These are phyloP conservation scores for Oryza brachyantha DNA, from an alignment of 176 grass and related monocot species.

Conservation along the genomic window DNA sequence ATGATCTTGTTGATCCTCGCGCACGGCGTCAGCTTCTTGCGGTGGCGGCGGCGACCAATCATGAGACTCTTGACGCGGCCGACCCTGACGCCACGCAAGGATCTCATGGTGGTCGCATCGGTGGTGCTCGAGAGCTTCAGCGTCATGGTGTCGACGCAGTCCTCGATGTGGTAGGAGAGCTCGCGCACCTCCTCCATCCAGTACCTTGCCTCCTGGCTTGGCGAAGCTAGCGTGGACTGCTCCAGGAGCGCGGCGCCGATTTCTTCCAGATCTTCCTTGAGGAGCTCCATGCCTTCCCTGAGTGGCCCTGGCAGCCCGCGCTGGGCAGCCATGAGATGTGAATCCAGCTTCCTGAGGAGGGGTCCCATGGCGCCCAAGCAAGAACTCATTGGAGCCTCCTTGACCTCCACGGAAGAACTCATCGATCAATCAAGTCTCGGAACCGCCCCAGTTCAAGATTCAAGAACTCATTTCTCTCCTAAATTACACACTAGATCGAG, in stretches of 20 bases:
- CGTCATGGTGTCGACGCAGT: background rate
- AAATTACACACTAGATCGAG: too few species aligned
- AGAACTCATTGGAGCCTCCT: slow-evolving; percentile 1
- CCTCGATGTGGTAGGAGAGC: slow-evolving; percentile 5
- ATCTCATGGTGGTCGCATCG: background rate
- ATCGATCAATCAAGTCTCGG: too few species aligned
- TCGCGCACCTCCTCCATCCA: slow-evolving; percentile 10
- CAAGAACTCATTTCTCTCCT: too few species aligned
- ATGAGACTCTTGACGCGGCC: background rate
- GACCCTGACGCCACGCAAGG: background rate
- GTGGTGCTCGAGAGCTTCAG: too few species aligned
- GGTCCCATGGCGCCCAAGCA: slow-evolving; percentile 6
- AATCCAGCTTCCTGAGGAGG: slow-evolving; percentile 2
- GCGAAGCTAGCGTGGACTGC: background rate
- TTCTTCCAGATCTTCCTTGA: background rate
- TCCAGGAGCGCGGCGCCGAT: background rate
- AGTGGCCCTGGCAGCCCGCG: background rate
- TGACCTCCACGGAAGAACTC: background rate
- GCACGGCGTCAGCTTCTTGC: background rate
- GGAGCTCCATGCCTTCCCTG: background rate
- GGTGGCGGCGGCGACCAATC: background rate
- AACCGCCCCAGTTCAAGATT: too few species aligned
- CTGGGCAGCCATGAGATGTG: background rate
- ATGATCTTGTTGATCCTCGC: background rate
- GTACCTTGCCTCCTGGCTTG: background rate